phyloP scores from a whole-genome alignment of 2,329 filamentous ascomycete species.

The Westerdykella sp. region DNA sequence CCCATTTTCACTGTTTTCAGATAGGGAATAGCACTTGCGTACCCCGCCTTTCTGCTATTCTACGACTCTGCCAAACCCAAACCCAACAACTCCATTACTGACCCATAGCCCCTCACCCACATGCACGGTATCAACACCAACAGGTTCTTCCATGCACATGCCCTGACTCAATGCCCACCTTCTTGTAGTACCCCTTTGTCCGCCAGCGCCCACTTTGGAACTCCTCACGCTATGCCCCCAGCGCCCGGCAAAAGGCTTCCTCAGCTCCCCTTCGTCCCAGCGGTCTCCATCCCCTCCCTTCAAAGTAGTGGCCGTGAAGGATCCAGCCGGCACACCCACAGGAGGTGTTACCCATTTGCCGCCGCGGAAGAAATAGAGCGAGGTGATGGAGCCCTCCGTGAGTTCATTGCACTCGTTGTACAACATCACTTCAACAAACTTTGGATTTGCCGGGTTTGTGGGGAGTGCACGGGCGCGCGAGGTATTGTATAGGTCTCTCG shows the following conservation, averaged over 20 bases:
- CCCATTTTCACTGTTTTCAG: no score
- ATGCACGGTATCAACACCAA: conserved; percentile 55
- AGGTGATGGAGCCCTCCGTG: conserved; percentile 82
- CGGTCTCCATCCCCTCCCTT: conserved; percentile 7
- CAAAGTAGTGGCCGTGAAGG: conserved; percentile 17
- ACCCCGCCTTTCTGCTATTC: conserved; percentile 4
- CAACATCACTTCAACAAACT: conserved; percentile 65
- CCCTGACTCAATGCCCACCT: conserved; percentile 70
- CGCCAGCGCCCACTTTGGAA: conserved; percentile 58
- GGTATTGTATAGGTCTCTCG: conserved; percentile 62
- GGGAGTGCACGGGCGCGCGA: conserved; percentile 60
- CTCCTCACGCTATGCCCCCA: conserved; percentile 36
- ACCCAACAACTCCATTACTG: conserved; percentile 82
- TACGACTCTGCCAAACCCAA: conserved; percentile 41
- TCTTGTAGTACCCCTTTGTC: conserved; percentile 75
- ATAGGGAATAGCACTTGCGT: no score
- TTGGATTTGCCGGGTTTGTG: conserved; percentile 15
- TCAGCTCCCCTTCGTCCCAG: conserved; percentile 30
- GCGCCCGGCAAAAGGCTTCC: conserved; percentile 31
- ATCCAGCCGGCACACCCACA: conserved; percentile 29
- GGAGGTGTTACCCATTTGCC: conserved; percentile 76
- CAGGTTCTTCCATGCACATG: conserved; percentile 59
- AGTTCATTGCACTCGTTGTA: conserved; percentile 59
- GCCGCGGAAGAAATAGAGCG: conserved; percentile 70
- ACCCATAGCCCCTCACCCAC: conserved; percentile 79